Conservation (phyloP, 2,329 filamentous ascomycete genomes). For the Dryadomyces sulphureus region DNA sequence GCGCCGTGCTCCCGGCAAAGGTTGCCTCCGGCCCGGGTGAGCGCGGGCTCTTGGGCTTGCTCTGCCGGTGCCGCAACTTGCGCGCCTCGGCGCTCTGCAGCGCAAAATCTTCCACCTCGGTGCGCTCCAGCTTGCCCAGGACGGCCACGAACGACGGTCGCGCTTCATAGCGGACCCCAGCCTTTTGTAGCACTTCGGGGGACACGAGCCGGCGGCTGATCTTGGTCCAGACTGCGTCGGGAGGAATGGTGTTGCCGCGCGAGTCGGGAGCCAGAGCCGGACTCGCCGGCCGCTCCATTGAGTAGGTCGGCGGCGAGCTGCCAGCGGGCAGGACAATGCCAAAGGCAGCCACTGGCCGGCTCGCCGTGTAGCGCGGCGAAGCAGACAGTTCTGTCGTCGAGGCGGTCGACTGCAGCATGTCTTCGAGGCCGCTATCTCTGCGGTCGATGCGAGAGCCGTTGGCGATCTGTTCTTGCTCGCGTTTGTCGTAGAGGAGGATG, state of each 20-base stretch:
- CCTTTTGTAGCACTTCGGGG: slow-evolving; percentile 39
- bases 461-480: slow-evolving; percentile 23
- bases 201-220: slow-evolving; percentile 40
- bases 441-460: slow-evolving; percentile 20
- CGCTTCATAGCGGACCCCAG: slow-evolving; percentile 44
- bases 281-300: slow-evolving; percentile 10
- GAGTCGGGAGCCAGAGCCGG: slow-evolving; percentile 31
- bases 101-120: slow-evolving; percentile 37
- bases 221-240: slow-evolving; percentile 44
- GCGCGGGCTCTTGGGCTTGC: background rate
- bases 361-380: slow-evolving; percentile 22
- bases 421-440: background rate
- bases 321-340: slow-evolving; percentile 10
- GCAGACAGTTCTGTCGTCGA: slow-evolving; percentile 11
- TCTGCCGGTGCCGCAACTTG: slow-evolving; percentile 7
- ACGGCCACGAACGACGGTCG: slow-evolving; percentile 45
- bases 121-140: slow-evolving; percentile 36
- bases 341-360: slow-evolving; percentile 3
- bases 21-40: no score
- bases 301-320: background rate
- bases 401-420: background rate
- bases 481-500: slow-evolving; percentile 30
- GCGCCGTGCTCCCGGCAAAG: background rate
- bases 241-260: slow-evolving; percentile 38
- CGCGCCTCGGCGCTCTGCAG: slow-evolving; percentile 32